phyloP scores from a whole-genome alignment of 2,329 filamentous ascomycete species.

The Diplodia seriata region DNA sequence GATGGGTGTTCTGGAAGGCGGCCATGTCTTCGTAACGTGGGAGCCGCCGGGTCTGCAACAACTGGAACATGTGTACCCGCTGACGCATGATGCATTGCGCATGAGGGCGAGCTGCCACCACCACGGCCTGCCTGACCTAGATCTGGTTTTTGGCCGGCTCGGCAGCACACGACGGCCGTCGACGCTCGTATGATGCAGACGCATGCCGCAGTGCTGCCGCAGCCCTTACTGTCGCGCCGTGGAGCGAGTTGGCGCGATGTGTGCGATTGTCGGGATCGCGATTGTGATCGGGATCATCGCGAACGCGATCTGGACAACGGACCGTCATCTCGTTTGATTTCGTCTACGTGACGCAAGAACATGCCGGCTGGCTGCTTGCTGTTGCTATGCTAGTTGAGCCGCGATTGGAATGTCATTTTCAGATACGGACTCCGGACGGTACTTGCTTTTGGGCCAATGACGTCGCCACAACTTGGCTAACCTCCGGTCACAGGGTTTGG shows the following conservation, averaged over 20 bases:
- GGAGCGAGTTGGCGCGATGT: not conserved
- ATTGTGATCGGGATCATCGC: not conserved
- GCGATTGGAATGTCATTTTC: not conserved
- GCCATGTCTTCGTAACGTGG: not conserved
- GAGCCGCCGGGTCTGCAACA: not conserved
- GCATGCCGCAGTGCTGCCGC: not conserved
- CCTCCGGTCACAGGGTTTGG: no score
- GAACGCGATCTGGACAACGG: not conserved
- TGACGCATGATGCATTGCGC: not conserved
- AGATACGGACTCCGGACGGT: not conserved
- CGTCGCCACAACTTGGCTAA: no score
- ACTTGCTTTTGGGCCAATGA: no score
- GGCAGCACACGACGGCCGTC: not conserved
- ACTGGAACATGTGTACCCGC: not conserved
- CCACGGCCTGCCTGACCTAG: not conserved
- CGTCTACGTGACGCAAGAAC: not conserved
- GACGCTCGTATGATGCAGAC: not conserved
- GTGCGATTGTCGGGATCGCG: not conserved
- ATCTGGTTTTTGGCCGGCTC: not conserved
- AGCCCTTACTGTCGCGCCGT: not conserved
- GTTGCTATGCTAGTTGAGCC: not conserved
- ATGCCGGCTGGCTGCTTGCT: not conserved
- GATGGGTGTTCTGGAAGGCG: not conserved
- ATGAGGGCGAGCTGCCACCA: not conserved
- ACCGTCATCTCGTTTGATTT: not conserved